Evolutionary conservation across 106 monocot genomes (phyloP).

Genomic region (Alisma plantagoaquatica): DNA sequence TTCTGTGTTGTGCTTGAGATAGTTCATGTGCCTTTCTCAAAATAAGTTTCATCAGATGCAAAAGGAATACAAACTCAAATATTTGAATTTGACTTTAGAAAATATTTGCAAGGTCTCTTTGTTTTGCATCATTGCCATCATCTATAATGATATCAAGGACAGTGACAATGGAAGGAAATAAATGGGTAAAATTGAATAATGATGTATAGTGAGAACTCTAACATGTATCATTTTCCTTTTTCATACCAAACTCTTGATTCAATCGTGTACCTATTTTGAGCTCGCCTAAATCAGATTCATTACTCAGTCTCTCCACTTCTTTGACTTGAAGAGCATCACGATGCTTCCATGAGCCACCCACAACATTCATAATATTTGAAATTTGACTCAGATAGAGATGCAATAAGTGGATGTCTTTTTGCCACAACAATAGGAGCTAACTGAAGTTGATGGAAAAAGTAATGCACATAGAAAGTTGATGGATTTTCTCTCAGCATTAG

Average conservation of each 20-base stretch:
- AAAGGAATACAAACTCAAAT: not conserved
- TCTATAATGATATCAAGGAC: not conserved
- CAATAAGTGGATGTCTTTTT: no score
- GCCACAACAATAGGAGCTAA: no score
- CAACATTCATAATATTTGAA: not conserved
- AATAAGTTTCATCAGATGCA: not conserved
- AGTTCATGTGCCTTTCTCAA: not conserved
- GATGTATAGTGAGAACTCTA: not conserved
- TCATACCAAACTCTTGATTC: not conserved
- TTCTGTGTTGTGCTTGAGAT: not conserved
- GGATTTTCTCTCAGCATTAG: not conserved
- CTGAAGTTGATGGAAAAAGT: no score
- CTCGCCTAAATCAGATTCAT: not conserved
- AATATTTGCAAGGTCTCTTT: not conserved
- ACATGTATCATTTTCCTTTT: not conserved
- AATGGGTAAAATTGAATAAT: no score
- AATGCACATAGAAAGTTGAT: not conserved
- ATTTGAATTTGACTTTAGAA: not conserved
- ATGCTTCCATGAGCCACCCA: not conserved
- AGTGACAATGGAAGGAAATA: not conserved
- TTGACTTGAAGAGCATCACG: not conserved
- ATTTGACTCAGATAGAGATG: no score
- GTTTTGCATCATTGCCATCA: not conserved
- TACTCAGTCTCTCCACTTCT: not conserved
- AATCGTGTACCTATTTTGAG: not conserved